phyloP scores from a whole-genome alignment of 768 basidiomycete genomes.

The Amanita molliuscula region DNA sequence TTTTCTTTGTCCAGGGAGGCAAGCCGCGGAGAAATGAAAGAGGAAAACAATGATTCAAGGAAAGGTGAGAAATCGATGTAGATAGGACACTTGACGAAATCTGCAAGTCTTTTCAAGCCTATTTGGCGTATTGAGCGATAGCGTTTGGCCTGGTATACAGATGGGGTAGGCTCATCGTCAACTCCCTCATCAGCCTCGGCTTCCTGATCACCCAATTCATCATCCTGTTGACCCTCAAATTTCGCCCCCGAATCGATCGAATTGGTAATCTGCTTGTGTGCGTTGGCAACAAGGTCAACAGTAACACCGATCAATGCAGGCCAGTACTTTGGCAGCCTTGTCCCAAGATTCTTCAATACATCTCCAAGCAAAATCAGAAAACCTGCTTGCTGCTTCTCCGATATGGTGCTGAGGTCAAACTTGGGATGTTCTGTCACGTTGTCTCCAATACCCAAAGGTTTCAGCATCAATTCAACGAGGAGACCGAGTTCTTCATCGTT shows the following conservation, averaged over 20 bases:
- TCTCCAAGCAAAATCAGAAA: slow-evolving; percentile 81
- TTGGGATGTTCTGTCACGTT: neutral
- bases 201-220: slow-evolving; percentile 17
- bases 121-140: slow-evolving; percentile 65
- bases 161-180: slow-evolving; percentile 22
- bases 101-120: slow-evolving; percentile 76
- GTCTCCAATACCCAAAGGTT: slow-evolving; percentile 40
- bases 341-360: slow-evolving; percentile 73
- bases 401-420: slow-evolving; percentile 15
- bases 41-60: slow-evolving; percentile 52
- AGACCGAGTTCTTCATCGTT: slow-evolving; percentile 62
- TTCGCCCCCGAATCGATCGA: slow-evolving; percentile 7
- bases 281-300: slow-evolving; percentile 51
- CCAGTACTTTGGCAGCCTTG: slow-evolving; percentile 62
- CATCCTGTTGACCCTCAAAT: slow-evolving; percentile 20
- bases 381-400: slow-evolving; percentile 67
- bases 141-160: slow-evolving; percentile 20
- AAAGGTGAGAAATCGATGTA: slow-evolving; percentile 69
- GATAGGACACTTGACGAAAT: slow-evolving; percentile 75
- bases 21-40: slow-evolving; percentile 79
- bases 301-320: slow-evolving; percentile 61
- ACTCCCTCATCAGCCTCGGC: slow-evolving; percentile 22
- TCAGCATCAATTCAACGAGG: slow-evolving; percentile 82
- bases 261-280: slow-evolving; percentile 47
- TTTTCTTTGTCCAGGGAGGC: slow-evolving; percentile 70